phyloP scores from a whole-genome alignment of 2,329 filamentous ascomycete species.

The Sclerotinia minor region DNA sequence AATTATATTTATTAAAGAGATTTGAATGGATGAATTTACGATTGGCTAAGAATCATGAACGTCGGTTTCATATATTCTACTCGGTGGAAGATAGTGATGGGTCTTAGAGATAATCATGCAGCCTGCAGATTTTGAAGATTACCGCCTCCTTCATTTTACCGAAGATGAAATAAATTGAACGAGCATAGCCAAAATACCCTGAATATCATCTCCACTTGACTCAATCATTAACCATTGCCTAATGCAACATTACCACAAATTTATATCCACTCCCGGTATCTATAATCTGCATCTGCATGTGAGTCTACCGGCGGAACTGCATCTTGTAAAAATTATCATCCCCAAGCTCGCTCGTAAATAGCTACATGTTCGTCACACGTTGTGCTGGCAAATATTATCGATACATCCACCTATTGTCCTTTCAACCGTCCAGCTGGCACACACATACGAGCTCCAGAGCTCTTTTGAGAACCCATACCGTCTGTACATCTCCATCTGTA shows the following conservation, averaged over 20 bases:
- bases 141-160: constrained; percentile 13
- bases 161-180: background rate
- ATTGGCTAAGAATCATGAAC: constrained; percentile 3
- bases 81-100: background rate
- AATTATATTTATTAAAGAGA: background rate
- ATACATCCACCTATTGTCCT: background rate
- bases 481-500: constrained; percentile 9
- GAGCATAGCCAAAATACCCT: background rate
- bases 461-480: background rate
- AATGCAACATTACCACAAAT: constrained; percentile 10
- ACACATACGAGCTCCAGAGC: background rate
- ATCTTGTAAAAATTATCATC: background rate
- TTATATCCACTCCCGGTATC: background rate
- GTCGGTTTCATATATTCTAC: background rate
- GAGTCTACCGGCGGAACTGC: background rate
- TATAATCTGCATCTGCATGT: constrained; percentile 14
- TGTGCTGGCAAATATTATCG: background rate
- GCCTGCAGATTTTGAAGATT: background rate
- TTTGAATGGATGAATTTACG: background rate
- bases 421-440: constrained; percentile 3
- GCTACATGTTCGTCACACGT: constrained; percentile 6
- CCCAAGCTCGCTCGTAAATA: background rate
- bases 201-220: constrained; percentile 5
- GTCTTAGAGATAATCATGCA: constrained; percentile 6
- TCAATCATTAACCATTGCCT: background rate